Base-by-base conservation (phyloP, 306 rosid genomes). In the Casuarina cunninghamiana region DNA sequence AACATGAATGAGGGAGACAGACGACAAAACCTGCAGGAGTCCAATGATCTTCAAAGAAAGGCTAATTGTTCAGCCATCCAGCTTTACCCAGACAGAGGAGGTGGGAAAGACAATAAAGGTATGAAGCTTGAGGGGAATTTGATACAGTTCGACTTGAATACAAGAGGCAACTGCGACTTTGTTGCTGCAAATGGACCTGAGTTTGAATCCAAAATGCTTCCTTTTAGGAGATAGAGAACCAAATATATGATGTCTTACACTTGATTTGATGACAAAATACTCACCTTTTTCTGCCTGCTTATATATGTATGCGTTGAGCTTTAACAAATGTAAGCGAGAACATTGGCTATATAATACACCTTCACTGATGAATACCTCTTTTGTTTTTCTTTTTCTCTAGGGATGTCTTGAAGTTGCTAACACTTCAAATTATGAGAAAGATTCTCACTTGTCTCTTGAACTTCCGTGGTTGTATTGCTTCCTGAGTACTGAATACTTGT, bases 101-200 rank as follows among this genome's bases (percentile, higher is more conserved):
- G 69, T 6, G 78, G 63, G 70, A 88, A 81, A 75, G 89, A 84
- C 53, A 71, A 55, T 66, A 77, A 77, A 70, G 91, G 81, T 70
- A 50, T 67, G 38, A 89, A 86, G 84, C 86, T 90, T 79, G 89
- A 82, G 80, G 84, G 75, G 73, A 87, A 65, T 48, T 80, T 88
- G 68, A 78, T 79, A 61, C 88, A 86, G 46, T 87, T 95, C 79
- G 97, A 91, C 87, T 86, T 95, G 35, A 93, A 95, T 80, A 86
- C 82, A 55, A 89, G 87, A 78, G 90, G 90, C 75, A 83, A 86
- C 66, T 83, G 74, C 86, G 99, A 93, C 19, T 63, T 80, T 85
- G 74, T 87, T 53, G 86, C 90, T 70, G 37, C 88, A 13, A 77
- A 77, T 82, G 93, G 84, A 19, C 77, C 88, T 83, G 91, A 88